A percentile compares a stretch with the other conserved stretches of the same genome.
Conservation (phyloP, 495 filamentous ascomycete species). For the Neurospora discreta region DNA sequence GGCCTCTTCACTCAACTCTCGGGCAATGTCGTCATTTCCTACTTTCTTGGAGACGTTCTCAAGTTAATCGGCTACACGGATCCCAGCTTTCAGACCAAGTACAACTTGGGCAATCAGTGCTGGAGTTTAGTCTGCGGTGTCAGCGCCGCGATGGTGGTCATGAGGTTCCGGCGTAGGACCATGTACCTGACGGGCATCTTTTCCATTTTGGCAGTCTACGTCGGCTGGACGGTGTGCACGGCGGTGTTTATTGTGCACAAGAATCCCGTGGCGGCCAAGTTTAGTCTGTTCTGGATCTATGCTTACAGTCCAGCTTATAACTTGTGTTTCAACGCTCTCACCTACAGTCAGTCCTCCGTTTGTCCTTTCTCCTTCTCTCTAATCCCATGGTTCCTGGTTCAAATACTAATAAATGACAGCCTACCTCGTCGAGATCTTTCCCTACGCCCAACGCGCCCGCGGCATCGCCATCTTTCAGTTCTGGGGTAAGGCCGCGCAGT, state of each 20-base stretch:
- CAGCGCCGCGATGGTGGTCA: constrained; percentile 42
- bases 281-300: constrained; percentile 52
- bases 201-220: constrained; percentile 45
- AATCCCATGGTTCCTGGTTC: too few relatives aligned
- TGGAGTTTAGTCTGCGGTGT: constrained; percentile 47
- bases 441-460: constrained; percentile 47
- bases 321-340: constrained; percentile 56
- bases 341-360: constrained; percentile 40
- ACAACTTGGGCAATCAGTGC: constrained; percentile 49
- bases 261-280: constrained; percentile 25
- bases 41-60: constrained; percentile 43
- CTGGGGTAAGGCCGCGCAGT: constrained; percentile 39
- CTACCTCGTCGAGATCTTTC: constrained; percentile 55
- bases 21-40: constrained; percentile 53
- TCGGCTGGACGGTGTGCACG: constrained; percentile 49
- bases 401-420: constrained; percentile 20
- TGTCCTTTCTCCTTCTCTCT: not conserved
- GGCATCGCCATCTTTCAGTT: constrained; percentile 57
- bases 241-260: constrained; percentile 27
- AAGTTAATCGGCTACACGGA: constrained; percentile 41
- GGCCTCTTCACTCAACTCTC: constrained; percentile 55
- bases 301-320: constrained; percentile 53
- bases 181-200: constrained; percentile 50
- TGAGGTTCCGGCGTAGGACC: constrained; percentile 43
- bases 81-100: constrained; percentile 38